These are phyloP conservation scores for Stentor roeselii DNA, from an alignment of 73 alveolate species.

Conservation along the genomic window DNA sequence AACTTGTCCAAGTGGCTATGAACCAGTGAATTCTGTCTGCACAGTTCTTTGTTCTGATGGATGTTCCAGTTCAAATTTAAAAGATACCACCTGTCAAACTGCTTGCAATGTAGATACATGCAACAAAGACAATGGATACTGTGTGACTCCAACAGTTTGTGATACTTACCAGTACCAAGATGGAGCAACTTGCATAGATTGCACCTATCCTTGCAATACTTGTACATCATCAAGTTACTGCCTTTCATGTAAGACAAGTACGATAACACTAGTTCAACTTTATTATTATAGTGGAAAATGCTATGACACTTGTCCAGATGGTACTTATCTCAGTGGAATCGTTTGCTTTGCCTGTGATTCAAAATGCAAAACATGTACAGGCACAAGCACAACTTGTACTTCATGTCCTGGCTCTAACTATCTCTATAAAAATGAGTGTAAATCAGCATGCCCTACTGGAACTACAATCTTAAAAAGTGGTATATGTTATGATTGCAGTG, in stretches of 20 bases:
- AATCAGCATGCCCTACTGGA: conserved; percentile 18
- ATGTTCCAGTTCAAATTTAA: not conserved
- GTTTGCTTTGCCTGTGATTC: not conserved
- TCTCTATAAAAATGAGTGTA: not conserved
- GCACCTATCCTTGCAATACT: conserved; percentile 29
- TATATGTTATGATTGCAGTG: not conserved
- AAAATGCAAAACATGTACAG: not conserved
- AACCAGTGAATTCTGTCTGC: not conserved
- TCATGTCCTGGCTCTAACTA: not conserved
- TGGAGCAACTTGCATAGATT: conserved; percentile 10
- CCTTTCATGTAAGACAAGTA: not conserved
- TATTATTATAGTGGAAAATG: not conserved
- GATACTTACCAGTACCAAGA: not conserved
- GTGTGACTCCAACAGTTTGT: not conserved
- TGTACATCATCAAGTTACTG: not conserved
- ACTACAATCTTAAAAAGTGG: not conserved
- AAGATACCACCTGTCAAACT: not conserved
- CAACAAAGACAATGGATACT: not conserved
- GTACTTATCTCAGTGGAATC: not conserved
- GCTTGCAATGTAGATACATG: not conserved
- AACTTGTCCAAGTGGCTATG: not conserved
- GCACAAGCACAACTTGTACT: not conserved
- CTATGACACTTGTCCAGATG: not conserved
- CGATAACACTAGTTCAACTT: not conserved
- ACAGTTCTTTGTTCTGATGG: not conserved